phyloP scores from a whole-genome alignment of 305 asterid genomes.

The Stenogyne calaminthoides region DNA sequence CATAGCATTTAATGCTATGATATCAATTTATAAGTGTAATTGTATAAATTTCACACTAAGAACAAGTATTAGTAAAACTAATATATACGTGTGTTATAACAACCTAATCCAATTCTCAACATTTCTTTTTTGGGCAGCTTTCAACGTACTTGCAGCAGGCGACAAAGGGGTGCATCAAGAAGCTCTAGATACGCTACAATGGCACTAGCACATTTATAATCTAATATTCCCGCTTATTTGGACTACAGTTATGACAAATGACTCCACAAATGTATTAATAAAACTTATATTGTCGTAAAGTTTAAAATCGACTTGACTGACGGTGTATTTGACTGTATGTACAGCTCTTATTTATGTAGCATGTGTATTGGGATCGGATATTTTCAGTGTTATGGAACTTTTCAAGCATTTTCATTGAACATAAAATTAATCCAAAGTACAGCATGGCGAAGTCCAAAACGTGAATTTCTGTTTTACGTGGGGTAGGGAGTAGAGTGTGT shows the following conservation, averaged over 20 bases:
- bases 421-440: neutral
- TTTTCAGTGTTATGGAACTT: neutral
- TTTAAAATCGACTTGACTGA: too few species aligned
- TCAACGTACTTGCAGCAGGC: conserved; percentile 89
- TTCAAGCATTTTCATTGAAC: neutral
- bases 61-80: neutral
- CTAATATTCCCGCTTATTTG: neutral
- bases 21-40: too few species aligned
- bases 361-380: neutral
- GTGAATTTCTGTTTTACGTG: neutral
- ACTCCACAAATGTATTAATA: neutral
- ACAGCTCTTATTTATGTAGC: conserved; percentile 12
- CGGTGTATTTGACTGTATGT: neutral
- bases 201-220: conserved; percentile 37
- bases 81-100: neutral
- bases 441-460: neutral
- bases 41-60: too few species aligned
- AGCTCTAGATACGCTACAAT: conserved; percentile 58
- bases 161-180: conserved; percentile 62
- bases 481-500: neutral
- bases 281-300: neutral
- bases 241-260: neutral
- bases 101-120: neutral
- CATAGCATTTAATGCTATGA: too few species aligned
- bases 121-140: conserved; percentile 47